Conservation (phyloP, 805 yeast species). For the Blastobotrys terrestris region DNA sequence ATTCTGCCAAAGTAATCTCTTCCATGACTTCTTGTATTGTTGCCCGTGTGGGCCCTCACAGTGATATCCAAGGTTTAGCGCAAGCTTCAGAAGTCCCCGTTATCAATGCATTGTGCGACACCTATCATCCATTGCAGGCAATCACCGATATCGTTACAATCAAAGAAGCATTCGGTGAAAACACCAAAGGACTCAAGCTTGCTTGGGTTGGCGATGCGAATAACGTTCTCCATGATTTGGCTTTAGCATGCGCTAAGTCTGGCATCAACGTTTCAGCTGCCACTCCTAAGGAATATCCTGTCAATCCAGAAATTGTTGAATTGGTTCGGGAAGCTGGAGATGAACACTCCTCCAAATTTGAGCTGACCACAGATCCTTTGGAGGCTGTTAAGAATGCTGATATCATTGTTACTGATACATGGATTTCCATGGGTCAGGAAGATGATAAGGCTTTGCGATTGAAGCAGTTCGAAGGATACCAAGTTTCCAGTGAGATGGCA, state of each 20-base stretch:
- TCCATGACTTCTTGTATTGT: constrained; percentile 96
- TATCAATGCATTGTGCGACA: constrained; percentile 89
- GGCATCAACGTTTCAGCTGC: constrained; percentile 82
- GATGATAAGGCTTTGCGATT: constrained; percentile 63
- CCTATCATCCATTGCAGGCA: constrained; percentile 91
- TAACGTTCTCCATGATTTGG: constrained; percentile 89
- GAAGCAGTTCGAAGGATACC: constrained; percentile 80
- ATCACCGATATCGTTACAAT: constrained; percentile 86
- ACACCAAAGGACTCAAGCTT: constrained; percentile 50
- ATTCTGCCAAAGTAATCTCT: constrained; percentile 81
- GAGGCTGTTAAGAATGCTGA: constrained; percentile 69
- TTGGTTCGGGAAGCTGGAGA: constrained; percentile 49
- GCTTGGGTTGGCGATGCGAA: constrained; percentile 98
- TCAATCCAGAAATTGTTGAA: constrained; percentile 48
- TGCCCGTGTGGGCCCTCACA: constrained; percentile 88
- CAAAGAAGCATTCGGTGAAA: constrained; percentile 59
- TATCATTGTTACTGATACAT: constrained; percentile 89
- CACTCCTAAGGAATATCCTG: constrained; percentile 70
- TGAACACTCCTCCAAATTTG: constrained; percentile 48
- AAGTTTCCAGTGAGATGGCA: constrained; percentile 65
- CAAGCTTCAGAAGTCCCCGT: constrained; percentile 82
- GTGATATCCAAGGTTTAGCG: constrained; percentile 72
- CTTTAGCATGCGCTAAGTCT: constrained; percentile 75
- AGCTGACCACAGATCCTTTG: constrained; percentile 64
- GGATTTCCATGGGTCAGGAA: constrained; percentile 98